Evolutionary conservation across 345 rosid genomes (phyloP), one percentile per base, ranked within the genome.

Genomic region (Limnanthes douglasii): DNA sequence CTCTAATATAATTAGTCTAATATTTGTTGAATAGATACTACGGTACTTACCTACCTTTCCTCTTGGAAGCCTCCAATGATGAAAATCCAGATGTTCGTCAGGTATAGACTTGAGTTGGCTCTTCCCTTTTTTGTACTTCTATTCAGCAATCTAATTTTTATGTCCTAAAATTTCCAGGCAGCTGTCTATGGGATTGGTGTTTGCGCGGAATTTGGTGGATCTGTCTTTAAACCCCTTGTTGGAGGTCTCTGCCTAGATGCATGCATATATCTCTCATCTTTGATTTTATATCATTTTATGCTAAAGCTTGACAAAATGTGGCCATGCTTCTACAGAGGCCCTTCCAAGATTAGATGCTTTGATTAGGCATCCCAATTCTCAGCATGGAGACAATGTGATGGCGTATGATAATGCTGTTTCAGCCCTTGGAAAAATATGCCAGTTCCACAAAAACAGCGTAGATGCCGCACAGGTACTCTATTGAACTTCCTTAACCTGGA

Each of bases 361-460:
- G 14, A 50, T 77, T 15, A 47, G 56, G 43, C 57, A 69, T 52
- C 78, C 82, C 28, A 67, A 51, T 59, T 64, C 86, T 0, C 63
- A 53, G 41, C 68, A 62, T 15, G 15, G 70, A 21, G 78, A 62
- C 24, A 72, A 77, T 38, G 56, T 66, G 16, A 64, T 77, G 81
- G 82, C 82, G 7, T 72, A 72, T 61, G 86, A 77, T 48, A 72
- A 72, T 64, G 82, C 86, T 39, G 78, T 77, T 53, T 72, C 86
- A 9, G 86, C 86, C 46, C 65, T 77, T 22, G 86, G 86, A 23
- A 77, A 77, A 57, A 69, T 76, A 43, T 76, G 81, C 45, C 78
- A 66, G 43, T 69, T 61, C 43, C 75, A 76, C 32, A 72, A 75
- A 13, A 62, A 50, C 26, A 69, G 66, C 44, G 61, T 77, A 9